phyloP scores from a whole-genome alignment of 2,329 filamentous ascomycete genomes.

The Ophiostoma sp. region DNA sequence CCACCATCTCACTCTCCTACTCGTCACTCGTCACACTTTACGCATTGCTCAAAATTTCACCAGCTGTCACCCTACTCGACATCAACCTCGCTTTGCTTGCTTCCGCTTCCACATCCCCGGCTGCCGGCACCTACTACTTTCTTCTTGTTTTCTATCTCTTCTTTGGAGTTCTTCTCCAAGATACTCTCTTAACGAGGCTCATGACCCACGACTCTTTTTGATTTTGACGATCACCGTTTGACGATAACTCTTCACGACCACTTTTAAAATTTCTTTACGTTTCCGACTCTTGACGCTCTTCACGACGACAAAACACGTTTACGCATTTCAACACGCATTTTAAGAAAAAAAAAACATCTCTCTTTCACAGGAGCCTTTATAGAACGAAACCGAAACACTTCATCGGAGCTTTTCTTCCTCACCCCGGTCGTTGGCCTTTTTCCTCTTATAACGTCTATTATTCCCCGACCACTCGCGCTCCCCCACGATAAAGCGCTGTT shows the following conservation, averaged over 20 bases:
- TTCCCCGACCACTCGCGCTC: not conserved
- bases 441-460: not conserved
- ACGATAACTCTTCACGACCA: not conserved
- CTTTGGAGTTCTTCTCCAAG: not conserved
- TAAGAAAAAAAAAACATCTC: not conserved
- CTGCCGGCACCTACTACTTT: slow-evolving; percentile 18
- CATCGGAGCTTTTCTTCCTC: slow-evolving; percentile 1
- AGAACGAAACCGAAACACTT: not conserved
- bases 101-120: slow-evolving; percentile 18
- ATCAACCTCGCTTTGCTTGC: slow-evolving; percentile 16
- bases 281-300: slow-evolving; percentile 5
- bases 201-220: slow-evolving; percentile 14
- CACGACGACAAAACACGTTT: slow-evolving; percentile 18
- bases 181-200: slow-evolving; percentile 8
- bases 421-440: not conserved
- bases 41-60: not conserved
- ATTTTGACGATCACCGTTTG: slow-evolving; percentile 12
- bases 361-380: not conserved
- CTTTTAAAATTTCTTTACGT: slow-evolving; percentile 16
- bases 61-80: not conserved
- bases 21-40: not conserved
- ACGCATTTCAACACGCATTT: slow-evolving; percentile 4
- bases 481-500: not conserved
- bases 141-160: not conserved
- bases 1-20: not conserved